Conservation (phyloP, 805 yeast species). For the Alloascoidea africana region DNA sequence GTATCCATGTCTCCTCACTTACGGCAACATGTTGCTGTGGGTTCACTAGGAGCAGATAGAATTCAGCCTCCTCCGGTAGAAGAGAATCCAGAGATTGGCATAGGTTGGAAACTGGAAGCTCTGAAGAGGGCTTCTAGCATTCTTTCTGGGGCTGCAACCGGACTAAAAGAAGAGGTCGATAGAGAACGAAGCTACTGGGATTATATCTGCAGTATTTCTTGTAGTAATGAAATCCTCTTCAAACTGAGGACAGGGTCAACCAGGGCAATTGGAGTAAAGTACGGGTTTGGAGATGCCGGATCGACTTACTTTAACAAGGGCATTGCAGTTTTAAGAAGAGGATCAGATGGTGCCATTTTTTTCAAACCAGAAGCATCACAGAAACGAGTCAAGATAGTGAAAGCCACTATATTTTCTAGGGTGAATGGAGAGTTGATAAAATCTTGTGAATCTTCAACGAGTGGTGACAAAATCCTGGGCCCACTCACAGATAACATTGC, state of each 20-base stretch:
- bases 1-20: slow-evolving; percentile 81
- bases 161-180: slow-evolving; percentile 35
- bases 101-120: slow-evolving; percentile 80
- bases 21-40: slow-evolving; percentile 57
- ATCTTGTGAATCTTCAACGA: slow-evolving; percentile 6
- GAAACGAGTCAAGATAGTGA: slow-evolving; percentile 30
- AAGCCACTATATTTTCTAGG: slow-evolving; percentile 43
- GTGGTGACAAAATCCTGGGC: slow-evolving; percentile 1
- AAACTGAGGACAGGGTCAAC: slow-evolving; percentile 44
- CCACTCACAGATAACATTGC: slow-evolving; percentile 23
- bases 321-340: slow-evolving; percentile 49
- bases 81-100: slow-evolving; percentile 27
- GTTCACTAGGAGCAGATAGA: slow-evolving; percentile 36
- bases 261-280: slow-evolving; percentile 62
- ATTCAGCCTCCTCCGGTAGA: slow-evolving; percentile 10
- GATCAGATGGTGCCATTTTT: slow-evolving; percentile 26
- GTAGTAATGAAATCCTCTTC: slow-evolving; percentile 44
- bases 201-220: slow-evolving; percentile 24
- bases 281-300: slow-evolving; percentile 88
- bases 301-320: slow-evolving; percentile 65
- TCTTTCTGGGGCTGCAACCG: slow-evolving; percentile 33
- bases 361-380: slow-evolving; percentile 23
- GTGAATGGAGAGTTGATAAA: slow-evolving; percentile 24
- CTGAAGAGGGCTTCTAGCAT: slow-evolving; percentile 36
- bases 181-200: slow-evolving; percentile 63